Evolutionary conservation across 495 filamentous ascomycete species (phyloP).

Genomic region (Annulohypoxylon nitens): DNA sequence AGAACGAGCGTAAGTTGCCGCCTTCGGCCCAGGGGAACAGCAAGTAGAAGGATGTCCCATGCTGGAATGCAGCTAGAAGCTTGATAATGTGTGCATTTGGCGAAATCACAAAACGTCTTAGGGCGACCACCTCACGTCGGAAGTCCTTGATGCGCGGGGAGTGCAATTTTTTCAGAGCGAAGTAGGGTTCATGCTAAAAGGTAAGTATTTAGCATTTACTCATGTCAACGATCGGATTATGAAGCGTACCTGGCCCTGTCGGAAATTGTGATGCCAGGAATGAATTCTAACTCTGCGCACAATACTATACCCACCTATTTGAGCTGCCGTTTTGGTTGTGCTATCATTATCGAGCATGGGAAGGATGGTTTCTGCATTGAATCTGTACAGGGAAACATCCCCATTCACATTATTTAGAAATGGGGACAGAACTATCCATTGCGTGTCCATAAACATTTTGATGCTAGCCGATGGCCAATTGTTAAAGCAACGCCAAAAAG

Average conservation of each 20-base stretch:
- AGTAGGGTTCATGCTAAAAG: constrained; percentile 21
- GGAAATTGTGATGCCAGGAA: constrained; percentile 26
- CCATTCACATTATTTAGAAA: background rate
- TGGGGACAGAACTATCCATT: constrained; percentile 34
- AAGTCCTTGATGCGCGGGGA: constrained; percentile 21
- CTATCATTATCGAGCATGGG: constrained; percentile 8
- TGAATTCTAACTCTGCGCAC: constrained; percentile 35
- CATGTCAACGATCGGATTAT: background rate
- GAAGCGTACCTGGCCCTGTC: constrained; percentile 11
- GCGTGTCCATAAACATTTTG: constrained; percentile 23
- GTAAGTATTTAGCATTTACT: background rate
- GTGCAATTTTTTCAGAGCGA: constrained; percentile 28
- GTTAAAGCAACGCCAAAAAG: constrained; percentile 16
- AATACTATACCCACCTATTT: constrained; percentile 18
- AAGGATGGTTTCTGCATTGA: constrained; percentile 12
- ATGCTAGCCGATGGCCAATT: constrained; percentile 25
- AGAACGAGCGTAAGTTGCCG: constrained; percentile 35
- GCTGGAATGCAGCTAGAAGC: constrained; percentile 36
- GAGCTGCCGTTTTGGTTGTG: background rate
- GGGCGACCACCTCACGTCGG: constrained; percentile 32
- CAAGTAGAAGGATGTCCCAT: constrained; percentile 36
- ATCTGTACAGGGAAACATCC: constrained; percentile 27
- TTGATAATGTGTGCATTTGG: constrained; percentile 21
- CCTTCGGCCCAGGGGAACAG: constrained; percentile 49
- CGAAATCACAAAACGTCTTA: constrained; percentile 15